phyloP scores from a whole-genome alignment of 352 stramenopile species.

The Phytophthora brassicae region DNA sequence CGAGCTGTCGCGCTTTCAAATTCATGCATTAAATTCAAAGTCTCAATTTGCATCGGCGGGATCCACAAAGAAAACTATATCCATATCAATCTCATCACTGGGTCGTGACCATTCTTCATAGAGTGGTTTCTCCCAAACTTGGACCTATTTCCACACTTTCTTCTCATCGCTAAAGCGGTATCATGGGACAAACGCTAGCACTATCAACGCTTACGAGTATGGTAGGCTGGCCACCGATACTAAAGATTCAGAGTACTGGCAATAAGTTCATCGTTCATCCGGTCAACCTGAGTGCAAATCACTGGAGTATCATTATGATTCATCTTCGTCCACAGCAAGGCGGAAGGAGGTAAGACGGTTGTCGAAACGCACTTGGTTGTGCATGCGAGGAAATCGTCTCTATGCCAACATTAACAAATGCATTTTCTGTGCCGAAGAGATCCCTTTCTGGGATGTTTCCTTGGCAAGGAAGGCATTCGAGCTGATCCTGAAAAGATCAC shows the following conservation, averaged over 20 bases:
- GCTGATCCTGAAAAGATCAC: too few species aligned
- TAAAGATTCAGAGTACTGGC: neutral
- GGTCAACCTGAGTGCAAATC: neutral
- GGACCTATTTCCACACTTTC: conserved; percentile 4
- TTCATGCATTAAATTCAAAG: neutral
- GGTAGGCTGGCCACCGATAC: neutral
- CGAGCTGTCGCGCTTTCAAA: neutral
- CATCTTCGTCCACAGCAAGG: too few species aligned
- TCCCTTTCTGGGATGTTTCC: too few species aligned
- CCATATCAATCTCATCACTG: neutral
- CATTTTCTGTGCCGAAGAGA: too few species aligned
- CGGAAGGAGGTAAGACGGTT: too few species aligned
- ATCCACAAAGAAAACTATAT: neutral
- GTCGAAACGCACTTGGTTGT: too few species aligned
- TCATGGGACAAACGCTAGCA: neutral
- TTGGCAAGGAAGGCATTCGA: too few species aligned
- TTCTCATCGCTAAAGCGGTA: neutral
- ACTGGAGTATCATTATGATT: conserved; percentile 9
- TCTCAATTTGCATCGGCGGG: neutral
- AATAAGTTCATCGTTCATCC: neutral
- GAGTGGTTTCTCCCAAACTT: neutral
- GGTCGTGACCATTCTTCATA: neutral
- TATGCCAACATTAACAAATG: too few species aligned
- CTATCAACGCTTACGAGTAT: neutral
- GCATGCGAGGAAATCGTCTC: too few species aligned